Percentiles rank a stretch among this genome's conserved stretches.
phyloP scores from a whole-genome alignment of 164 flowering plant genomes.

The Aristolochia fimbriata region DNA sequence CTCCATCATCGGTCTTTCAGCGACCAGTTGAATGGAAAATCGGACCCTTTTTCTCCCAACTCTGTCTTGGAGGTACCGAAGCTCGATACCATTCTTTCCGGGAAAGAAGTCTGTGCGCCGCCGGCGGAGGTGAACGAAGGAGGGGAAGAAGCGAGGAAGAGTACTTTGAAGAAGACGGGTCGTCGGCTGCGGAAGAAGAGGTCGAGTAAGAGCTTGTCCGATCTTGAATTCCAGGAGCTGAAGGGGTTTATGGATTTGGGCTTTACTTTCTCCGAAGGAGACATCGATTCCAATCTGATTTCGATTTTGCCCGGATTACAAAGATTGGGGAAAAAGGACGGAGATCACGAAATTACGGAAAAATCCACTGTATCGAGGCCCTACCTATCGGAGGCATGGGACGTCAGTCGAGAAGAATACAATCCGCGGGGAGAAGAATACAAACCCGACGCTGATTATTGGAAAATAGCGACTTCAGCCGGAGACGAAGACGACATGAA shows the following conservation, averaged over 20 bases:
- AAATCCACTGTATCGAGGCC: constrained; percentile 38
- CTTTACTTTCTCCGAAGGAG: constrained; percentile 63
- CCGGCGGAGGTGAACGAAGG: background rate
- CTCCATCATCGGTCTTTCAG: constrained; percentile 32
- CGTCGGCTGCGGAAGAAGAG: constrained; percentile 8
- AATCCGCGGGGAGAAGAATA: constrained; percentile 27
- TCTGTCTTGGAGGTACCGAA: constrained; percentile 24
- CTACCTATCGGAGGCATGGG: constrained; percentile 81
- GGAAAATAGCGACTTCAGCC: constrained; percentile 20
- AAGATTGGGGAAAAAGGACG: constrained; percentile 27
- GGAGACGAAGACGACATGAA: constrained; percentile 45
- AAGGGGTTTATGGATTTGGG: constrained; percentile 88
- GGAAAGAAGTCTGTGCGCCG: constrained; percentile 17
- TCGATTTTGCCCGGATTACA: constrained; percentile 68
- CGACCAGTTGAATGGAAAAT: constrained; percentile 15
- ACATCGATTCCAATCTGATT: constrained; percentile 40
- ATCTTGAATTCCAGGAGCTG: constrained; percentile 69
- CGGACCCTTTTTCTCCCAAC: constrained; percentile 8
- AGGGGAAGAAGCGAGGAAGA: constrained; percentile 7
- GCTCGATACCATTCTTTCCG: constrained; percentile 44
- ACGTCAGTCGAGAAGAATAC: constrained; percentile 10
- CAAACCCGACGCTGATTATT: no score
- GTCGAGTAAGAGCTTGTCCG: constrained; percentile 59
- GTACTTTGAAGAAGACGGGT: no score
- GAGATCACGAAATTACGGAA: background rate